These are phyloP conservation scores for Kalanchoe fedtschenkoi DNA, from an alignment of 164 flowering plant genomes.

Conservation along the genomic window DNA sequence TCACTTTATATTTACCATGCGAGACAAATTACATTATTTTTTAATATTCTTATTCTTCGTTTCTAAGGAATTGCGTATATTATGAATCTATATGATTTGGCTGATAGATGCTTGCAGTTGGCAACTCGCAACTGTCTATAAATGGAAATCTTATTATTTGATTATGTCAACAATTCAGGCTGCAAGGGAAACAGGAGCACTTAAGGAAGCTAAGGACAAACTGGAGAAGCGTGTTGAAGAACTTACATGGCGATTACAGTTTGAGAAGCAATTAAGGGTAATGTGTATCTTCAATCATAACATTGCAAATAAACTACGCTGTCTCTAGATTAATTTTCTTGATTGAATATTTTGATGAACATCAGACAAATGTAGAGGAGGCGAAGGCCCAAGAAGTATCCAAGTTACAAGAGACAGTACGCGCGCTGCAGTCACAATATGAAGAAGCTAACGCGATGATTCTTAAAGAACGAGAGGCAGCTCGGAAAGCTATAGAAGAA, in stretches of 20 bases:
- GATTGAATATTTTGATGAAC: neutral
- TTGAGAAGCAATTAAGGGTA: slow-evolving; percentile 87
- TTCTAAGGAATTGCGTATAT: neutral
- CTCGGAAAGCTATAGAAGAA: slow-evolving; percentile 91
- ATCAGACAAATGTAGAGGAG: slow-evolving; percentile 88
- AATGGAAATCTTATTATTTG: too few species aligned
- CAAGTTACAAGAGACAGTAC: slow-evolving; percentile 77
- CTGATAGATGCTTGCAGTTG: too few species aligned
- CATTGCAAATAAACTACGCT: neutral
- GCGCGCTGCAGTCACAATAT: slow-evolving; percentile 59
- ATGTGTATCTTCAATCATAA: neutral
- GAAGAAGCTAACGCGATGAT: slow-evolving; percentile 70
- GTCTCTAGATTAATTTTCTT: neutral
- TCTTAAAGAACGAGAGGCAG: slow-evolving; percentile 77
- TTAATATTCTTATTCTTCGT: neutral
- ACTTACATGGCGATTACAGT: slow-evolving; percentile 95
- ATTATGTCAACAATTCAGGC: slow-evolving; percentile 41
- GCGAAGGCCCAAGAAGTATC: slow-evolving; percentile 75
- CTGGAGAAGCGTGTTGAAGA: slow-evolving; percentile 98
- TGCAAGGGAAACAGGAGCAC: slow-evolving; percentile 96
- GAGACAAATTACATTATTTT: neutral
- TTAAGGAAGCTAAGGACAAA: slow-evolving; percentile 96
- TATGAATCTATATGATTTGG: neutral
- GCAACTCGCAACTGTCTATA: neutral
- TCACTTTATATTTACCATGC: neutral